Base-by-base conservation (phyloP, 371 early-diverging fungal species). In the Mortierella sp. region DNA sequence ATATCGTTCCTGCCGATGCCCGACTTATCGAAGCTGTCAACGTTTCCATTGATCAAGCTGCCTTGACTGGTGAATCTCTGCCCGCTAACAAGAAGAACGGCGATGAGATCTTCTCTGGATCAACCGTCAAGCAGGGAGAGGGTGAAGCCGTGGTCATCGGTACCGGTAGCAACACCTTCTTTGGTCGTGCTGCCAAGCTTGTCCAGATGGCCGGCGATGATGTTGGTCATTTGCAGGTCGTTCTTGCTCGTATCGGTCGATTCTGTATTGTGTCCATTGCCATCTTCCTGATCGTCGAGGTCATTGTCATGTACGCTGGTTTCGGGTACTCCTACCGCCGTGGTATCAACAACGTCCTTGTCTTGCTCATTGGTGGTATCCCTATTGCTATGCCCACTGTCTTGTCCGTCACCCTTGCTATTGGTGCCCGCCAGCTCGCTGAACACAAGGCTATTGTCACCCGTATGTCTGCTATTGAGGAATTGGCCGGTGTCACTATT, bases 81-180 rank as follows among this genome's bases (percentile, higher is more conserved):
- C 87, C 91, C 19, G 89, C 93, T 0, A 83, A 79, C 67, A 94
- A 94, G 78, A 88, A 88, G 51, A 78, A 82, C 49, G 86, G 86
- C 57, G 88, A 90, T 57, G 88, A 90, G 76, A 82, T 92, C 58
- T 88, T 88, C 71, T 94, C 94, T 54, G 86, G 86, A 49, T 87
- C 91, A 5, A 93, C 95, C 23, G 94, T 96, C 60, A 94, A 95
- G 84, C 95, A 95, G 81, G 96, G 96, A 62, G 94, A 95, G 81
- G 94, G 93, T 48, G 86, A 86, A 76, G 96, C 94, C 48, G 85
- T 95, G 30, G 93, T 95, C 63, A 92, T 93, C 43, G 87, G 86
- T 59, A 95, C 95, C 50, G 95, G 96, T 30, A 55, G 84, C 54
- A 88, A 90, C 78, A 96, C 96, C 19, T 94, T 93, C 82, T 93